Evolutionary conservation across 179 eudicot genomes (phyloP).

Genomic region (Heliamphora pulchella): DNA sequence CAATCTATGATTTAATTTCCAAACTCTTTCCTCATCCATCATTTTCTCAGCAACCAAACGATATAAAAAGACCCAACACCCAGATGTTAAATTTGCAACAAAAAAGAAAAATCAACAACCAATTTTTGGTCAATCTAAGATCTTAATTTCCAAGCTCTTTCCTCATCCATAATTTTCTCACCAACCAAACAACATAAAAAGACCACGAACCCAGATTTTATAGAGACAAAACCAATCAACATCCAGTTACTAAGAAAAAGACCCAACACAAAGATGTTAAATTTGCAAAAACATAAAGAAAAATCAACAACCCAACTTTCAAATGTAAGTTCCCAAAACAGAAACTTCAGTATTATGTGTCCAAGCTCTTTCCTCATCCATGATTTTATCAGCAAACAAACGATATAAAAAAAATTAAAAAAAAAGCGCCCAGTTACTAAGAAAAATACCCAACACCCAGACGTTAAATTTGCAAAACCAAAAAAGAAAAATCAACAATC

Average conservation of each 20-base stretch:
- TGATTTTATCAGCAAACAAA: slow-evolving; percentile 18
- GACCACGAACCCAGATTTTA: neutral
- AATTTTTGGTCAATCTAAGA: neutral
- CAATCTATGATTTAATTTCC: neutral
- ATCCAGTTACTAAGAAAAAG: neutral
- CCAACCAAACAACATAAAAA: slow-evolving; percentile 10
- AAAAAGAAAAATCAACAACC: slow-evolving; percentile 16
- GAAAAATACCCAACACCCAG: slow-evolving; percentile 16
- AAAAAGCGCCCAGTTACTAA: neutral
- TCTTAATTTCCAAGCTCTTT: neutral
- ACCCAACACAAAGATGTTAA: slow-evolving; percentile 17
- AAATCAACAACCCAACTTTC: slow-evolving; percentile 10
- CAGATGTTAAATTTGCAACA: slow-evolving; percentile 15
- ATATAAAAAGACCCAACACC: slow-evolving; percentile 9
- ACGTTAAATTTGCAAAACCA: slow-evolving; percentile 12
- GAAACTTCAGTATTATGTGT: too few species aligned
- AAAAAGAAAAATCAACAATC: slow-evolving; percentile 16
- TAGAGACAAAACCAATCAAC: slow-evolving; percentile 10
- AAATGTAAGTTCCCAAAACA: neutral
- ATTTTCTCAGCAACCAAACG: slow-evolving; percentile 18
- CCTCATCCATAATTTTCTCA: slow-evolving; percentile 14
- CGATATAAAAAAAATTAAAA: neutral
- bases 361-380: neutral
- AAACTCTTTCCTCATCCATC: slow-evolving; percentile 5
- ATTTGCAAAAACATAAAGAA: slow-evolving; percentile 17